These are phyloP conservation scores for Chlamydomonas schloesseri DNA, from an alignment of 139 green algal species.

Conservation along the genomic window DNA sequence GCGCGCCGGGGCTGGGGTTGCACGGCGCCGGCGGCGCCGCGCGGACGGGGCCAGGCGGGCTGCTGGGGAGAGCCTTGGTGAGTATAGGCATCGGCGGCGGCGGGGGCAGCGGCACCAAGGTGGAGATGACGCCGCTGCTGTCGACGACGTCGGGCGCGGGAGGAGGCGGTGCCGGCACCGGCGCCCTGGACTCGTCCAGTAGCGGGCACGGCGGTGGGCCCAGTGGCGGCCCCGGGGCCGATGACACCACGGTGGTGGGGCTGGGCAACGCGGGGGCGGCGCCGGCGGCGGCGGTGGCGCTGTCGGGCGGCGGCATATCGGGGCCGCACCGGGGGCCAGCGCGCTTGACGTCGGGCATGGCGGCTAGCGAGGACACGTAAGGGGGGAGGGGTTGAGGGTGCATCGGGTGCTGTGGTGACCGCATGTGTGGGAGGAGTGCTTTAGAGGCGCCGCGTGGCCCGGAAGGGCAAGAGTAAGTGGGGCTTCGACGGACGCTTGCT, in stretches of 20 bases:
- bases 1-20: background rate
- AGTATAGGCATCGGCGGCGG: background rate
- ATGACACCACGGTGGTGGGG: background rate
- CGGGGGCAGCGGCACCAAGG: background rate
- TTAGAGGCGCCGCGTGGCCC: too few species aligned
- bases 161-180: too few species aligned
- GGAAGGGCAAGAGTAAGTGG: too few species aligned
- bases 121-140: conserved; percentile 11
- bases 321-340: background rate
- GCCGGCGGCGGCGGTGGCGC: conserved; percentile 10
- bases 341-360: background rate
- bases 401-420: too few species aligned
- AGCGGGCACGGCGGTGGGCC: background rate
- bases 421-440: too few species aligned
- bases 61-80: background rate
- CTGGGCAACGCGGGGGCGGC: background rate
- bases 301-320: conserved; percentile 13
- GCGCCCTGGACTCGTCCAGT: too few species aligned
- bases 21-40: background rate
- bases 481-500: too few species aligned
- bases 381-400: too few species aligned
- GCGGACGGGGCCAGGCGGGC: background rate
- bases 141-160: background rate
- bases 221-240: background rate
- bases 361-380: too few species aligned